Conservation (phyloP, 2,329 filamentous ascomycete genomes). For the Colletotrichum cordylinicola region DNA sequence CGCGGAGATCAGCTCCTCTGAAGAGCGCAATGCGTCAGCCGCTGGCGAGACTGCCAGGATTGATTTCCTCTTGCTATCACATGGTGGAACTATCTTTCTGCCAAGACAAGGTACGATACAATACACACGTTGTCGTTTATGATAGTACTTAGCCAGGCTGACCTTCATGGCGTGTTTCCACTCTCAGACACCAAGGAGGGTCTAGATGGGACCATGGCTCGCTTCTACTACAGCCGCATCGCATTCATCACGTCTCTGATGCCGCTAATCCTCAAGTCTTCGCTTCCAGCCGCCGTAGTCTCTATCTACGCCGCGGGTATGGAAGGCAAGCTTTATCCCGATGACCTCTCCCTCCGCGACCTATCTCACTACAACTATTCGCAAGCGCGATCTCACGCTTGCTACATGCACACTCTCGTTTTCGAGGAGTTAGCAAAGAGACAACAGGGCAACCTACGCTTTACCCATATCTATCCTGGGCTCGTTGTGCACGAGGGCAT, state of each 20-base stretch:
- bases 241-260: not conserved
- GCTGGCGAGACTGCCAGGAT: not conserved
- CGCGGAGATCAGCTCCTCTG: not conserved
- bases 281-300: not conserved
- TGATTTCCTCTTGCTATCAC: not conserved
- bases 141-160: not conserved
- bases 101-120: not conserved
- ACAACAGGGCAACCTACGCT: not conserved
- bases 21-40: not conserved
- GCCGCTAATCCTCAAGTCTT: not conserved
- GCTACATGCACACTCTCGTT: not conserved
- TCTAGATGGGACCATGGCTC: not conserved
- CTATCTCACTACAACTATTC: not conserved
- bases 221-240: not conserved
- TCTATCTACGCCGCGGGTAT: not conserved
- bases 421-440: not conserved
- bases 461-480: not conserved
- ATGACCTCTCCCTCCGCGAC: not conserved
- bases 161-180: not conserved
- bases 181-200: not conserved
- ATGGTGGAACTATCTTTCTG: not conserved
- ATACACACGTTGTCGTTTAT: not conserved
- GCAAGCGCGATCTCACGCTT: not conserved
- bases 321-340: not conserved
- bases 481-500: not conserved